Evolutionary conservation across 257 asterid genomes (phyloP).

Genomic region (Hygrophila difformis): DNA sequence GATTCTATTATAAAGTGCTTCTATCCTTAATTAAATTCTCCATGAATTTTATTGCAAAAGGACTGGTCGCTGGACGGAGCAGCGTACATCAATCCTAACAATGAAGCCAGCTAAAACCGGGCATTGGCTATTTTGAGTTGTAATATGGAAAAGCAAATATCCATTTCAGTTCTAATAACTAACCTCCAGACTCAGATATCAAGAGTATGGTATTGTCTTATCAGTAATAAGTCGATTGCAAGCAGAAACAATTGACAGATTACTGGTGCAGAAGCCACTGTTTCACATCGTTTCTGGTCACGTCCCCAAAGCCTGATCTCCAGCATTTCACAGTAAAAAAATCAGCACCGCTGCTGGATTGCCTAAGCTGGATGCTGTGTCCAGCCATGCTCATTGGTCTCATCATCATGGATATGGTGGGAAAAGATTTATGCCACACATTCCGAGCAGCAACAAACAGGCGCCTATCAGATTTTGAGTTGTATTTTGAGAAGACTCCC

Average conservation of each 20-base stretch:
- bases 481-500: slow-evolving; percentile 20
- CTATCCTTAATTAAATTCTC: too few relatives aligned
- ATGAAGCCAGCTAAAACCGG: too few relatives aligned
- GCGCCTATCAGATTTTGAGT: slow-evolving; percentile 45
- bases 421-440: slow-evolving; percentile 38
- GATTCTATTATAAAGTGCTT: too few relatives aligned
- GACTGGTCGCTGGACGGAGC: too few relatives aligned
- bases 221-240: slow-evolving; percentile 4
- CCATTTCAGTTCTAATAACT: not conserved
- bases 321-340: slow-evolving; percentile 19
- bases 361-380: slow-evolving; percentile 45
- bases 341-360: slow-evolving; percentile 25
- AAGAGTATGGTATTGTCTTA: not conserved
- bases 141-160: too few relatives aligned
- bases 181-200: not conserved
- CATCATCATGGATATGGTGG: slow-evolving; percentile 40
- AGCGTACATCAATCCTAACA: too few relatives aligned
- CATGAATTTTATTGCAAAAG: too few relatives aligned
- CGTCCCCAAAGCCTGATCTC: slow-evolving; percentile 32
- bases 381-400: slow-evolving; percentile 43
- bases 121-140: not conserved
- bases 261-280: slow-evolving; percentile 42
- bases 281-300: slow-evolving; percentile 52
- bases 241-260: slow-evolving; percentile 1
- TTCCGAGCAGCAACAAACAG: slow-evolving; percentile 44